Evolutionary conservation across 2,329 filamentous ascomycete genomes (phyloP).

Genomic region (Coniochaeta sp.): DNA sequence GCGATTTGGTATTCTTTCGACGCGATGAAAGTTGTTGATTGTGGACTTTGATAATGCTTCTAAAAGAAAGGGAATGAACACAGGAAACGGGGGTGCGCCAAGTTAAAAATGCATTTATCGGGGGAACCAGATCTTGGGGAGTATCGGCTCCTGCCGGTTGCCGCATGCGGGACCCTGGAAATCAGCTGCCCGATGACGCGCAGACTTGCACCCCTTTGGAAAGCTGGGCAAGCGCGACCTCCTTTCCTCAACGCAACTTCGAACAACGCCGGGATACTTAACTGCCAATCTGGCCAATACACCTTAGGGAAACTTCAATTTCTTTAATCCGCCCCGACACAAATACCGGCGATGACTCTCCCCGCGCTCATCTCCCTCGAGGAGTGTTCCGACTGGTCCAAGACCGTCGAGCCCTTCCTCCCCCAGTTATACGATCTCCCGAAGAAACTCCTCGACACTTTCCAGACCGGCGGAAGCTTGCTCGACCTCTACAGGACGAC

Average conservation of each 20-base stretch:
- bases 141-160: too few species aligned
- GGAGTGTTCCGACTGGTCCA: constrained; percentile 70
- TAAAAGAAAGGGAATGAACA: neutral
- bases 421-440: constrained; percentile 66
- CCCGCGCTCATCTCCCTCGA: constrained; percentile 62
- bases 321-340: neutral
- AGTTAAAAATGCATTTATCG: too few species aligned
- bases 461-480: constrained; percentile 54
- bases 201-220: neutral
- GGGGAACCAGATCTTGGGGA: too few species aligned
- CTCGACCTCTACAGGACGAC: constrained; percentile 71
- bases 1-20: neutral
- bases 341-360: constrained; percentile 51
- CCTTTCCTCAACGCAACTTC: neutral
- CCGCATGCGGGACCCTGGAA: neutral
- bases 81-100: too few species aligned
- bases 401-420: constrained; percentile 69
- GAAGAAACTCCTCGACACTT: constrained; percentile 51
- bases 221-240: neutral
- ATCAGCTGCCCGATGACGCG: neutral
- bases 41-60: neutral
- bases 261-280: neutral
- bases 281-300: neutral
- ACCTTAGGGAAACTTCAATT: neutral
- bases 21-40: neutral